phyloP scores from a whole-genome alignment of 805 yeast species.

The Candida chilensis region DNA sequence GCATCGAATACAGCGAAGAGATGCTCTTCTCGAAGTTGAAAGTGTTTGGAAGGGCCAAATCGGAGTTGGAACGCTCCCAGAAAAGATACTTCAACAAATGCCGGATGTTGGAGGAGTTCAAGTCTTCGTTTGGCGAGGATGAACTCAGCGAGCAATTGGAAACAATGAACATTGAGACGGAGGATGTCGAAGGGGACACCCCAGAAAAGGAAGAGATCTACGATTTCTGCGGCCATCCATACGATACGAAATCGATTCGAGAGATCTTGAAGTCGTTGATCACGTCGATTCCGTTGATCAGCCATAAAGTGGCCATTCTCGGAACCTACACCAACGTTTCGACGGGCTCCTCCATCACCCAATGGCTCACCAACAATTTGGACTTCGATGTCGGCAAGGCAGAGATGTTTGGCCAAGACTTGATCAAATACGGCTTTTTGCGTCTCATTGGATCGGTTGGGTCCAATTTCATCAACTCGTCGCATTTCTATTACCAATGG shows the following conservation, averaged over 20 bases:
- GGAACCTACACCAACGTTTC: slow-evolving; percentile 59
- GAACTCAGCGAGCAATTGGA: slow-evolving; percentile 21
- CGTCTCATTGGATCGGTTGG: slow-evolving; percentile 58
- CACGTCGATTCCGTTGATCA: slow-evolving; percentile 38
- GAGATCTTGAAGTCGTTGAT: slow-evolving; percentile 33
- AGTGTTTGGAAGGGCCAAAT: slow-evolving; percentile 37
- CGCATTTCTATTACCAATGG: slow-evolving; percentile 77
- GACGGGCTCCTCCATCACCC: slow-evolving; percentile 51
- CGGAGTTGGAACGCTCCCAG: slow-evolving; percentile 44
- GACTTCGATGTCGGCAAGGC: slow-evolving; percentile 44
- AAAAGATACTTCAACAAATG: slow-evolving; percentile 72
- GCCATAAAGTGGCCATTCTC: slow-evolving; percentile 57
- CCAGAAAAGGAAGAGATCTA: slow-evolving; percentile 1
- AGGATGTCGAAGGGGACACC: slow-evolving; percentile 1
- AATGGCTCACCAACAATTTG: slow-evolving; percentile 46
- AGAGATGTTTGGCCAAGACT: slow-evolving; percentile 68
- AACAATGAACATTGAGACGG: slow-evolving; percentile 9
- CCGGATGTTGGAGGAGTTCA: slow-evolving; percentile 60
- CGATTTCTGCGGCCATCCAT: slow-evolving; percentile 7
- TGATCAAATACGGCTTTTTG: slow-evolving; percentile 51
- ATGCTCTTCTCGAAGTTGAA: slow-evolving; percentile 41
- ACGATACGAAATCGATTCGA: slow-evolving; percentile 24
- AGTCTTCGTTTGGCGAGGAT: slow-evolving; percentile 35
- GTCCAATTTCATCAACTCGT: slow-evolving; percentile 59
- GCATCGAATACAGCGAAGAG: slow-evolving; percentile 55